These are phyloP conservation scores for Trametopsis cervina DNA, from an alignment of 768 basidiomycete genomes.

Conservation along the genomic window DNA sequence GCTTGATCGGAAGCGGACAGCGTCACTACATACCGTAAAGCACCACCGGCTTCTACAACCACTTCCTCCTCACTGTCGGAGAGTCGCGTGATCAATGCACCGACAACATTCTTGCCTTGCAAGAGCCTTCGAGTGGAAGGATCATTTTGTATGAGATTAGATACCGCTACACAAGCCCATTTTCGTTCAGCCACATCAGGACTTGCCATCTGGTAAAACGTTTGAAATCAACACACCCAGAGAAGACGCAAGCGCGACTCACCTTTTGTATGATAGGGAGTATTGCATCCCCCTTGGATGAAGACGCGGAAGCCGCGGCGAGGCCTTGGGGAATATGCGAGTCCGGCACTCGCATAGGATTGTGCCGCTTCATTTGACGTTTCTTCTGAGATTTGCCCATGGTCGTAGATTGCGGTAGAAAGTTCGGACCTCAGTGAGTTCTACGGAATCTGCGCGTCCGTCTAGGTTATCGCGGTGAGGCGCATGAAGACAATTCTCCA, in stretches of 20 bases:
- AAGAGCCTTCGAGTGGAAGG: slow-evolving; percentile 84
- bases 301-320: slow-evolving; percentile 62
- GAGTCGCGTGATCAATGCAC: slow-evolving; percentile 76
- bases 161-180: slow-evolving; percentile 96
- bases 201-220: slow-evolving; percentile 55
- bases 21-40: slow-evolving; percentile 74
- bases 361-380: slow-evolving; percentile 82
- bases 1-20: no score
- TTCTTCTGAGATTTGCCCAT: slow-evolving; percentile 98
- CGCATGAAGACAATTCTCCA: no score
- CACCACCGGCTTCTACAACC: slow-evolving; percentile 80
- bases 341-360: slow-evolving; percentile 91
- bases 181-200: slow-evolving; percentile 75
- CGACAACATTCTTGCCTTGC: slow-evolving; percentile 88
- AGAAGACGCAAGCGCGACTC: neutral
- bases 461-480: no score
- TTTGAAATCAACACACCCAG: neutral
- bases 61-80: slow-evolving; percentile 91
- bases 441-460: no score
- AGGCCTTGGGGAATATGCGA: slow-evolving; percentile 84
- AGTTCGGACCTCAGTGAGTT: no score
- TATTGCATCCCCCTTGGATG: slow-evolving; percentile 71
- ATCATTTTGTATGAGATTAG: slow-evolving; percentile 92
- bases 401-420: no score
- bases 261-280: slow-evolving; percentile 92